A percentile compares a stretch with the other conserved stretches of the same genome.
Conservation (phyloP, 2,329 filamentous ascomycete genomes). For the Botrytis hyacinthi region DNA sequence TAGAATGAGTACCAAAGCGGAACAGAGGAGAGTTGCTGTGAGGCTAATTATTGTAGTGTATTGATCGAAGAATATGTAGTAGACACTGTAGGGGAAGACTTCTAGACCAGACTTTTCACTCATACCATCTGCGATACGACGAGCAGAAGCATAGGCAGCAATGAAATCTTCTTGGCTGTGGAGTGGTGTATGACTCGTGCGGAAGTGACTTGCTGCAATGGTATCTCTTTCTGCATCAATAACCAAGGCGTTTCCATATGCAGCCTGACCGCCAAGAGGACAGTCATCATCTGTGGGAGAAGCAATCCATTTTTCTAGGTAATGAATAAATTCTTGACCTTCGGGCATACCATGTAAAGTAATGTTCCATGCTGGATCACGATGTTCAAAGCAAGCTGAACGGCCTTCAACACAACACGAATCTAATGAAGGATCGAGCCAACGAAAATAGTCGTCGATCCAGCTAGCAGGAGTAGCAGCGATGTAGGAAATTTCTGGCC, state of each 20-base stretch:
- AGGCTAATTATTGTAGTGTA: conserved; percentile 82
- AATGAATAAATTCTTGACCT: conserved; percentile 84
- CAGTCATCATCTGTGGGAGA: conserved; percentile 80
- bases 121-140: conserved; percentile 80
- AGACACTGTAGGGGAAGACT: conserved; percentile 94
- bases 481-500: conserved; percentile 83
- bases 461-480: conserved; percentile 86
- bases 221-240: conserved; percentile 65
- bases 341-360: conserved; percentile 90
- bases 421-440: conserved; percentile 86
- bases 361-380: conserved; percentile 82
- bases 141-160: conserved; percentile 80
- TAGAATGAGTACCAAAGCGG: conserved; percentile 83
- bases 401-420: conserved; percentile 41
- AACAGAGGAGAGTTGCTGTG: conserved; percentile 74
- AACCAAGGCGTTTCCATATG: conserved; percentile 82
- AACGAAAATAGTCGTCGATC: conserved; percentile 95
- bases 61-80: conserved; percentile 99
- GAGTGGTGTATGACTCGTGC: conserved; percentile 83
- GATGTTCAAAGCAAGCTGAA: conserved; percentile 76
- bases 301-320: conserved; percentile 77
- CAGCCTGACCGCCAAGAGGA: conserved; percentile 81
- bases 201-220: conserved; percentile 84
- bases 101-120: conserved; percentile 69
- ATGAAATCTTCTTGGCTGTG: conserved; percentile 92